Evolutionary conservation across 441 rosid genomes (phyloP), one percentile per base, ranked within the genome.

Genomic region (Croton laevigatus): DNA sequence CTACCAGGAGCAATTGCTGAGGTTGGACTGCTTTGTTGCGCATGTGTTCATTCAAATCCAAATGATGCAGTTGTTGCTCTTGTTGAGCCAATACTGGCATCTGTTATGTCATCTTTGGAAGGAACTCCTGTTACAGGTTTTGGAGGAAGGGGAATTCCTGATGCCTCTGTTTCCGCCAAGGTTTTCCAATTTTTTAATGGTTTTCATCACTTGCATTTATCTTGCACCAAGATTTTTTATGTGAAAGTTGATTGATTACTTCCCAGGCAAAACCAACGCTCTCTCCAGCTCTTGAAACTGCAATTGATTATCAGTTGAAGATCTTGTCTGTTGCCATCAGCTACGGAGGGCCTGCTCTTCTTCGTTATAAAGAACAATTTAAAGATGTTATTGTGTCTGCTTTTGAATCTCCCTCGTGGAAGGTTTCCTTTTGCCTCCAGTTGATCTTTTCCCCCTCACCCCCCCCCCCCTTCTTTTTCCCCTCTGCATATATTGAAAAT

Each of bases 1-100:
- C 99, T 96, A 81, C 99, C 98, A 61, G 99, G 99, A 73, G 98
- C 99, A 76, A 79, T 96, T 81, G 98, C 99, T 14, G 99, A 96
- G 87, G 97, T 96, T 75, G 99, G 99, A 80, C 83, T 93, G 76
- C 99, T 96, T 84, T 93, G 98, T 78, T 89, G 99, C 81, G 98
- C 99, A 66, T 93, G 97, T 81, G 88, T 96, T 83, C 97, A 91
- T 77, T 82, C 99, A 75, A 88, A 87, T 82, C 99, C 99, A 13
- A 92, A 93, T 74, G 97, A 89, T 87, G 94, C 99, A 64, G 91
- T 88, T 72, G 76, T 77, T 81, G 85, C 85, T 73, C 88, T 96
- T 83, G 96, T 93, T 73, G 92, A 91, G 75, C 99, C 98, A 68
- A 86, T 93, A 78, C 84, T 96, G 70, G 80, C 83, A 17, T 84